Evolutionary conservation across 805 yeast genomes (phyloP), one percentile per base, ranked within the genome.

Genomic region (Zygosaccharomyces siamensis): DNA sequence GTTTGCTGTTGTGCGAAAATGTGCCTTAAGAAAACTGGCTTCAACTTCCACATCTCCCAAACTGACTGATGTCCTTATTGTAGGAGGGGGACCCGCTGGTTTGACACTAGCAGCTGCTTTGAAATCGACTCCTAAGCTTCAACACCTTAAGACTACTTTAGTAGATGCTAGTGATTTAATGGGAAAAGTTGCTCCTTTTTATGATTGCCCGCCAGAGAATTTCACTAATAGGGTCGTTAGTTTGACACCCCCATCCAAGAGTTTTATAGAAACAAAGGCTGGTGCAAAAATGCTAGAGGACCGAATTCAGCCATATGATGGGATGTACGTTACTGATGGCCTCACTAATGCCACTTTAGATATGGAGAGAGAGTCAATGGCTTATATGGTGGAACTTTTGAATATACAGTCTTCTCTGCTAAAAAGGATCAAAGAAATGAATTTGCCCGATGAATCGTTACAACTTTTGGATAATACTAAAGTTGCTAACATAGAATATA

Each of bases 41-140:
- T 54, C 56, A 20, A 41, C 43, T 5, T 33, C 54, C 6, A 36
- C 30, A 14, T 26, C 47, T 5, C 61, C 63, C 5, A 67, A 68
- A 47, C 47, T 61, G 26, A 70, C 76, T 26, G 97, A 92, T 66
- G 79, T 93, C 18, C 83, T 88, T 6, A 86, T 93, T 46, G 86
- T 93, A 32, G 99, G 99, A 32, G 98, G 95, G 6, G 99, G 99
- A 0, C 97, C 98, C 1, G 98, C 98, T 0, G 99, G 99, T 0
- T 70, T 93, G 48, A 84, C 96, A 1, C 70, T 93, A 32, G 83
- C 93, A 4, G 78, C 96, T 0, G 95, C 95, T 0, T 68, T 92
- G 49, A 85, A 86, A 63, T 74, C 75, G 55, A 83, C 89, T 1
- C 80, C 84, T 2, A 64, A 74, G 18, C 78, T 96, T 3, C 71